Evolutionary conservation across 2,329 filamentous ascomycete genomes (phyloP).

Genomic region (Colletotrichum sp.): DNA sequence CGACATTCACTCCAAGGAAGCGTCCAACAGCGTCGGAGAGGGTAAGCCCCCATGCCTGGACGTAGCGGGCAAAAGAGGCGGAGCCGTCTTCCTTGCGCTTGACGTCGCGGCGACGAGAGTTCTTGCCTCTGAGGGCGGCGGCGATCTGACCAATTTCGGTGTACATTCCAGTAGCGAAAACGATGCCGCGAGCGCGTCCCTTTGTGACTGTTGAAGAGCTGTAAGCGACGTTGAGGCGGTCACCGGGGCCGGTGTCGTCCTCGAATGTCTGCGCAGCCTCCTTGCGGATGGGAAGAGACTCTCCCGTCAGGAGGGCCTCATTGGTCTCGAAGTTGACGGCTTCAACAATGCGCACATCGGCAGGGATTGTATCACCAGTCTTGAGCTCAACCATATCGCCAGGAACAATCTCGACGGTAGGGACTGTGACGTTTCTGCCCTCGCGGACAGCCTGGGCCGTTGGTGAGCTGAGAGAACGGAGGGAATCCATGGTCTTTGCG

Average conservation of each 20-base stretch:
- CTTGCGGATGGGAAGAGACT: conserved; percentile 66
- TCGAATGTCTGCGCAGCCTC: conserved; percentile 47
- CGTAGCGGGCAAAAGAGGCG: conserved; percentile 31
- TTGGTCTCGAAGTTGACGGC: conserved; percentile 73
- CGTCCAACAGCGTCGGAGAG: conserved; percentile 40
- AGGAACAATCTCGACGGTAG: conserved; percentile 53
- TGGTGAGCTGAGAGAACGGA: conserved; percentile 47
- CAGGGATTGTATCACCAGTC: conserved; percentile 66
- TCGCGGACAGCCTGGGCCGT: conserved; percentile 48
- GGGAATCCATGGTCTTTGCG: conserved; percentile 55
- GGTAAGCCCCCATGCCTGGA: conserved; percentile 42
- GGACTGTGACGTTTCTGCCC: conserved; percentile 41
- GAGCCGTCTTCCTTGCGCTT: conserved; percentile 50
- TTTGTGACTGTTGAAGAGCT: conserved; percentile 68
- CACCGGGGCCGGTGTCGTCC: conserved; percentile 52
- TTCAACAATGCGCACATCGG: conserved; percentile 61
- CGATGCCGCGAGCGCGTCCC: conserved; percentile 63
- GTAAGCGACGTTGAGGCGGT: conserved; percentile 67
- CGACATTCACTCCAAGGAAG: conserved; percentile 57
- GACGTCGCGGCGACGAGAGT: conserved; percentile 36
- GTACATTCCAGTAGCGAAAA: conserved; percentile 65
- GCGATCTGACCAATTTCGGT: conserved; percentile 70
- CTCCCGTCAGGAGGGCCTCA: conserved; percentile 68
- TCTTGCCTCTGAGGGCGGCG: conserved; percentile 44
- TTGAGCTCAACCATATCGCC: conserved; percentile 62